Evolutionary conservation across 441 rosid species (phyloP).

Genomic region (Aquilaria agallochum): DNA sequence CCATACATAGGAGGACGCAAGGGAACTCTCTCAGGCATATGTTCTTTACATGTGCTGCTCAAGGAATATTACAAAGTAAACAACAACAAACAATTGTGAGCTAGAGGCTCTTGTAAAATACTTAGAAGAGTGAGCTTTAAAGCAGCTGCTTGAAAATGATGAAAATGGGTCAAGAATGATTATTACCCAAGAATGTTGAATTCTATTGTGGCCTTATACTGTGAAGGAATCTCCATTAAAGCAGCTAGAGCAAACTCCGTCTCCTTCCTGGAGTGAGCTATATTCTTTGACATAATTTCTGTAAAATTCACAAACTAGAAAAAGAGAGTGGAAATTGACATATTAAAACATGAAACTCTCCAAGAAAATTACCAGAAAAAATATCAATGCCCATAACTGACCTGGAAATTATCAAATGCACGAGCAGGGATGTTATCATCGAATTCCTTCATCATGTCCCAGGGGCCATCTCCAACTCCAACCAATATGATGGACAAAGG

Average conservation of each 20-base stretch:
- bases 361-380: background rate
- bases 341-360: background rate
- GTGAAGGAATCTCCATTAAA: constrained; percentile 53
- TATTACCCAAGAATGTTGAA: constrained; percentile 43
- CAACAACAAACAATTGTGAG: too few relatives aligned
- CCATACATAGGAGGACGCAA: constrained; percentile 53
- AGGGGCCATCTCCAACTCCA: constrained; percentile 65
- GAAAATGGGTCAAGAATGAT: background rate
- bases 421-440: constrained; percentile 58
- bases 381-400: constrained; percentile 7
- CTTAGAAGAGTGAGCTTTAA: too few relatives aligned
- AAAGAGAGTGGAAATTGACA: constrained; percentile 6
- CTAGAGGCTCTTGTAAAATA: too few relatives aligned
- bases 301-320: constrained; percentile 53
- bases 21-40: constrained; percentile 43
- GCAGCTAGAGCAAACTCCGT: constrained; percentile 52
- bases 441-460: constrained; percentile 57
- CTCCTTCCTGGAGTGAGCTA: constrained; percentile 31
- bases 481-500: constrained; percentile 52
- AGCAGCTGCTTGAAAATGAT: background rate
- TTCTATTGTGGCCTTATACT: constrained; percentile 50
- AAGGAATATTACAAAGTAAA: background rate
- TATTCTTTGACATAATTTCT: constrained; percentile 45
- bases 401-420: constrained; percentile 57
- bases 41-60: constrained; percentile 44